Evolutionary conservation across 371 early-diverging fungal species (phyloP).

Genomic region (Mucor velutinosus): DNA sequence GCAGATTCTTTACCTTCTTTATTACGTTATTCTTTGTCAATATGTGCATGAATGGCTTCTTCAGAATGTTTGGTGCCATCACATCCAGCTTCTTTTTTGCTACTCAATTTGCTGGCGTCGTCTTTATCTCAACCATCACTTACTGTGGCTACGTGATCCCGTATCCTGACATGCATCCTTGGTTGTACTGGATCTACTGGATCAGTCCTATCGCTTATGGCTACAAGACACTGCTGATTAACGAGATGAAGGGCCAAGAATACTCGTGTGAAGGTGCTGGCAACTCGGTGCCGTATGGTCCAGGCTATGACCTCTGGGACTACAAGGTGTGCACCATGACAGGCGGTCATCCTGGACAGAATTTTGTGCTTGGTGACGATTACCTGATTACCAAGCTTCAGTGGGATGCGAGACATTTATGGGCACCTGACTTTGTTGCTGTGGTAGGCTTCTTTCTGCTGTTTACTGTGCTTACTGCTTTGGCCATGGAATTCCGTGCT

Average conservation of each 20-base stretch:
- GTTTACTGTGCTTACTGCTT: slow-evolving; percentile 47
- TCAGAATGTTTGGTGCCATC: slow-evolving; percentile 41
- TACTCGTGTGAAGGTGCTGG: slow-evolving; percentile 37
- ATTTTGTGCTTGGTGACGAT: slow-evolving; percentile 54
- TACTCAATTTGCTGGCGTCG: slow-evolving; percentile 53
- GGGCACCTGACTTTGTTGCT: slow-evolving; percentile 58
- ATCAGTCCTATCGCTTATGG: slow-evolving; percentile 71
- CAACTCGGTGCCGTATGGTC: slow-evolving; percentile 43
- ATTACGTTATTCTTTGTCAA: slow-evolving; percentile 46
- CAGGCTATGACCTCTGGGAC: slow-evolving; percentile 45
- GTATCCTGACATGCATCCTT: slow-evolving; percentile 63
- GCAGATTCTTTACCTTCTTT: slow-evolving; percentile 56
- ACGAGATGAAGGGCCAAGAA: slow-evolving; percentile 63
- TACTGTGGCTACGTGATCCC: slow-evolving; percentile 70
- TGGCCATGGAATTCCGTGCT: slow-evolving; percentile 52
- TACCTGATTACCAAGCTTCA: slow-evolving; percentile 40
- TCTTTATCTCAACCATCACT: slow-evolving; percentile 54
- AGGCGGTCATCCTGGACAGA: slow-evolving; percentile 52
- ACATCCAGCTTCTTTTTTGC: slow-evolving; percentile 59
- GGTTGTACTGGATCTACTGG: slow-evolving; percentile 74
- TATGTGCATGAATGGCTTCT: slow-evolving; percentile 57
- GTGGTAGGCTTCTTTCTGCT: slow-evolving; percentile 50
- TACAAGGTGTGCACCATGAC: slow-evolving; percentile 59
- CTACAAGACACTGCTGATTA: slow-evolving; percentile 63
- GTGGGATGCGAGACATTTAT: slow-evolving; percentile 44